Evolutionary conservation across 2,329 filamentous ascomycete species (phyloP).

Genomic region (Ophiostoma quercus): DNA sequence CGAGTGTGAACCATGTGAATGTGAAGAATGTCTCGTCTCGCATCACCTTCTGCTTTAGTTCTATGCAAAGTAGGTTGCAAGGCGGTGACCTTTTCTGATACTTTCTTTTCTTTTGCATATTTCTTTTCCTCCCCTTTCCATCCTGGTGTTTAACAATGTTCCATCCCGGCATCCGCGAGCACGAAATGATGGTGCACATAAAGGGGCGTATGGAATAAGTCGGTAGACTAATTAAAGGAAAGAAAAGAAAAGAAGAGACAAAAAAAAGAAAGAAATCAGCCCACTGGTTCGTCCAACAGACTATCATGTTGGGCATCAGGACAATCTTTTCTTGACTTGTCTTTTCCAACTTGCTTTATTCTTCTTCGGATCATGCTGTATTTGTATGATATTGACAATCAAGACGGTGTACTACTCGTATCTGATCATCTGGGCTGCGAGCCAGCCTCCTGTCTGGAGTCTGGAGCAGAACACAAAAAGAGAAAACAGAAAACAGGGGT

Average conservation of each 20-base stretch:
- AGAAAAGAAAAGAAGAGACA: neutral
- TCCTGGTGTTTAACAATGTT: neutral
- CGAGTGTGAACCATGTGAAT: too few relatives aligned
- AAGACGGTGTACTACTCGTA: neutral
- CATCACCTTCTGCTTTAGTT: neutral
- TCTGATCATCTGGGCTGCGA: neutral
- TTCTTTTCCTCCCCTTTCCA: neutral
- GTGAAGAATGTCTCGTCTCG: neutral
- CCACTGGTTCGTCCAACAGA: constrained; percentile 5
- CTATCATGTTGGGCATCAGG: neutral
- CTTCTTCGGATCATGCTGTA: neutral
- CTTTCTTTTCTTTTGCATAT: neutral
- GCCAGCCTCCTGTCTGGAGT: neutral
- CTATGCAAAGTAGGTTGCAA: neutral
- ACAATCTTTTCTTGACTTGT: neutral
- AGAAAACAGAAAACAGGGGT: neutral
- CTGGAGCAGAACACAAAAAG: too few relatives aligned
- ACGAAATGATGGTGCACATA: constrained; percentile 6
- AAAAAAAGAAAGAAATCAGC: neutral
- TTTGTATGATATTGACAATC: neutral
- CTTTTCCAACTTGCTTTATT: neutral
- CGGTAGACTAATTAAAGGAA: neutral
- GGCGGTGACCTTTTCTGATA: neutral
- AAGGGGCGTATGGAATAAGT: neutral
- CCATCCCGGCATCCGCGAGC: constrained; percentile 12